Conservation (phyloP, 2,329 filamentous ascomycete genomes). For the Xylariaceae sp. region DNA sequence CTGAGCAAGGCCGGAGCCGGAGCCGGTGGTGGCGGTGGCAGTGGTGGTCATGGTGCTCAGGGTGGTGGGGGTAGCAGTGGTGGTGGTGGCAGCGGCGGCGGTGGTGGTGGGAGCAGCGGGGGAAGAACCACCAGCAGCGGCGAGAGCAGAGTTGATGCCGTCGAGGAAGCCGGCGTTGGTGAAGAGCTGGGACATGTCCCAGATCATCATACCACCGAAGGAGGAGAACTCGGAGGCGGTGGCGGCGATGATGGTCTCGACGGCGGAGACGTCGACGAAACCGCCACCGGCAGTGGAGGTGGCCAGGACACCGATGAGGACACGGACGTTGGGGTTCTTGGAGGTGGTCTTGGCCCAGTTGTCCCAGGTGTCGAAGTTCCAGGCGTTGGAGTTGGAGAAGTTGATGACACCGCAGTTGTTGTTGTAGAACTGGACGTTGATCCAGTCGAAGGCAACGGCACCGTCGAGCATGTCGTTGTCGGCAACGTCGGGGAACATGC, state of each 20-base stretch:
- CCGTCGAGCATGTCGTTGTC: constrained; percentile 52
- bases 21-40: constrained; percentile 5
- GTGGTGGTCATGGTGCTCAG: constrained; percentile 5
- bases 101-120: not conserved
- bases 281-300: constrained; percentile 49
- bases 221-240: constrained; percentile 45
- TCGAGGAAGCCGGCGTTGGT: constrained; percentile 52
- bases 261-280: constrained; percentile 44
- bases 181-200: constrained; percentile 59
- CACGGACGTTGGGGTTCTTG: constrained; percentile 54
- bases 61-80: constrained; percentile 4
- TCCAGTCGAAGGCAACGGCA: constrained; percentile 51
- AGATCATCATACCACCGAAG: constrained; percentile 65
- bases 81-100: not conserved
- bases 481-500: constrained; percentile 57
- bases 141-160: constrained; percentile 36
- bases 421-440: constrained; percentile 65
- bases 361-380: constrained; percentile 61
- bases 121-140: not conserved
- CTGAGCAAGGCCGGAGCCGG: constrained; percentile 25
- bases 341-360: constrained; percentile 55
- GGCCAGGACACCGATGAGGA: constrained; percentile 57
- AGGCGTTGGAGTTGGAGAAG: constrained; percentile 44
- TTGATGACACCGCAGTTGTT: constrained; percentile 57
- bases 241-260: constrained; percentile 49